A percentile compares a stretch with the other conserved stretches of the same genome.
phyloP scores from a whole-genome alignment of 495 filamentous ascomycete species.

The Glutinoglossum americanum region DNA sequence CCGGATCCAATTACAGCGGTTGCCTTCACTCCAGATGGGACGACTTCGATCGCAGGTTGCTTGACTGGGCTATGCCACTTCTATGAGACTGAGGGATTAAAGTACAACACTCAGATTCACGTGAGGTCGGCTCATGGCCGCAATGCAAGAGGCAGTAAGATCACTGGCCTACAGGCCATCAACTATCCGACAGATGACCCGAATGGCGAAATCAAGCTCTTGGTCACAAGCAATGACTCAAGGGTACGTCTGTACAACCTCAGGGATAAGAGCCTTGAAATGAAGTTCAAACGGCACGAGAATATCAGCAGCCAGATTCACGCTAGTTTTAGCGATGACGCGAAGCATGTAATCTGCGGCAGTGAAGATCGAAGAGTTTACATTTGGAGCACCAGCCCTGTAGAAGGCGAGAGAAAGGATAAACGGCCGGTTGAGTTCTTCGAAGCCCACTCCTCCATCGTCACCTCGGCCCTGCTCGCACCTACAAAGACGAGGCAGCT shows the following conservation, averaged over 20 bases:
- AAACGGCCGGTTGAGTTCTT: constrained; percentile 70
- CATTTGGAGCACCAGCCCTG: constrained; percentile 52
- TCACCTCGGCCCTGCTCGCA: constrained; percentile 71
- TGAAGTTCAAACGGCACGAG: constrained; percentile 83
- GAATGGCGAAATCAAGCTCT: constrained; percentile 58
- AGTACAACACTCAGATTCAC: constrained; percentile 63
- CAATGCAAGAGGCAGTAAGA: constrained; percentile 92
- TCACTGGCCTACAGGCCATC: constrained; percentile 80
- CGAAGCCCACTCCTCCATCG: constrained; percentile 71
- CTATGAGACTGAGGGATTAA: constrained; percentile 87
- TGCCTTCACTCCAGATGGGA: constrained; percentile 81
- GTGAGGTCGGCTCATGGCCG: constrained; percentile 75
- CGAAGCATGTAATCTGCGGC: constrained; percentile 72
- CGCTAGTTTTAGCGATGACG: constrained; percentile 74
- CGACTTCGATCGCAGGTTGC: constrained; percentile 72
- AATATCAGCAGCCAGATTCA: constrained; percentile 85
- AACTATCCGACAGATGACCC: constrained; percentile 32
- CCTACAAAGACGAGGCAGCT: constrained; percentile 58
- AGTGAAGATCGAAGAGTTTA: constrained; percentile 81
- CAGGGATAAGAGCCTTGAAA: constrained; percentile 58
- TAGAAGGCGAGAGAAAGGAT: constrained; percentile 41
- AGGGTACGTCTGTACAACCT: constrained; percentile 81
- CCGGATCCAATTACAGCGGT: constrained; percentile 88
- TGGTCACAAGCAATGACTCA: constrained; percentile 91
- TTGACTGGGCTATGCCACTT: constrained; percentile 73